A percentile compares a stretch with the other conserved stretches of the same genome.
Conservation (phyloP, 805 yeast genomes). For the Cyberlindnera galapagoensis region DNA sequence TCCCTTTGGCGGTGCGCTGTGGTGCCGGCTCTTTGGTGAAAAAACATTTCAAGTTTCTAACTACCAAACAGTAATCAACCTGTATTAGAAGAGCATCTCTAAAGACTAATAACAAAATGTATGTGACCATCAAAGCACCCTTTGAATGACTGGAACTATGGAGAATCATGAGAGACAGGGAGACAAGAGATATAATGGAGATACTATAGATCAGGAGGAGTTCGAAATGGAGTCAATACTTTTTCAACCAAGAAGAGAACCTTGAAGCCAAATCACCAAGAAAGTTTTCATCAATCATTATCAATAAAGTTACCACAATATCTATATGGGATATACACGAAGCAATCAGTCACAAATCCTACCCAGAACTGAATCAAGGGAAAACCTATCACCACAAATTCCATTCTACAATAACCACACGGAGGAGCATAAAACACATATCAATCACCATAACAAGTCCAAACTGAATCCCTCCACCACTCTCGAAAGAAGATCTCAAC, state of each 20-base stretch:
- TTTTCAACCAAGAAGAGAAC: too few relatives aligned
- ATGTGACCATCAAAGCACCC: conserved; percentile 17
- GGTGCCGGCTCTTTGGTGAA: conserved; percentile 3
- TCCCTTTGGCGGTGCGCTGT: conserved; percentile 1
- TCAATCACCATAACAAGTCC: not conserved
- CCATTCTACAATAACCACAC: not conserved
- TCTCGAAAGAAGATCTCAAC: too few relatives aligned
- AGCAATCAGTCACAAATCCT: conserved; percentile 1
- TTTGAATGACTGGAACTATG: too few relatives aligned
- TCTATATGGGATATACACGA: not conserved
- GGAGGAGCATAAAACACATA: not conserved
- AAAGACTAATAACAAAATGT: conserved; percentile 25
- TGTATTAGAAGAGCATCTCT: conserved; percentile 2
- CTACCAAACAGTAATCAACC: conserved; percentile 3
- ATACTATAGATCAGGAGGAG: too few relatives aligned
- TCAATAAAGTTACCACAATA: not conserved
- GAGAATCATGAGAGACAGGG: not conserved
- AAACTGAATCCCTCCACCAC: too few relatives aligned
- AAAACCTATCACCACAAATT: not conserved
- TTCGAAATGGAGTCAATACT: too few relatives aligned
- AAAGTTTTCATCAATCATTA: too few relatives aligned
- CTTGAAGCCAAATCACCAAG: too few relatives aligned
- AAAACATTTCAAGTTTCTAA: conserved; percentile 16
- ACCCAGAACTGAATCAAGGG: not conserved
- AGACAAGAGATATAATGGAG: too few relatives aligned